Evolutionary conservation across 371 early-diverging fungal species (phyloP).

Genomic region (Mortierella sp.): DNA sequence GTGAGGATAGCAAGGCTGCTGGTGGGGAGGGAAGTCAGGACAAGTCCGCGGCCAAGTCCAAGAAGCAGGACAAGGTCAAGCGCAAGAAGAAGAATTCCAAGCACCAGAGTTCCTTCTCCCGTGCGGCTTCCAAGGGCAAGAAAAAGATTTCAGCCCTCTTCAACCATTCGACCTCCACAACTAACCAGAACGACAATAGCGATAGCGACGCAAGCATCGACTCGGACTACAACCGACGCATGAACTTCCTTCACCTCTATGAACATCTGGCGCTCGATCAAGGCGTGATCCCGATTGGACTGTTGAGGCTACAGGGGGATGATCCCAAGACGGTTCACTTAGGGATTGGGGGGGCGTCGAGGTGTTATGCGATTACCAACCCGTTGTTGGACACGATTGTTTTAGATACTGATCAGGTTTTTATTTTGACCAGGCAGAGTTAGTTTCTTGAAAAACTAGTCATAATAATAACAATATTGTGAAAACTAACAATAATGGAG

Average conservation of each 20-base stretch:
- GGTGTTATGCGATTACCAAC: conserved; percentile 55
- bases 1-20: neutral
- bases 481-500: neutral
- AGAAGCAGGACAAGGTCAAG: neutral
- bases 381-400: conserved; percentile 51
- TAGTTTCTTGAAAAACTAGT: too few relatives aligned
- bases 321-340: conserved; percentile 55
- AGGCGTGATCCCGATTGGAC: conserved; percentile 62
- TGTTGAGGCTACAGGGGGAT: conserved; percentile 57
- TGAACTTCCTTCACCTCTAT: conserved; percentile 62
- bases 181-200: neutral
- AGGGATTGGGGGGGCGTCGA: conserved; percentile 56
- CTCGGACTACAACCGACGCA: conserved; percentile 55
- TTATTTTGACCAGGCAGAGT: conserved; percentile 38
- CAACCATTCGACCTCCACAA: conserved; percentile 1
- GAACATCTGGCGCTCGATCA: conserved; percentile 62
- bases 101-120: conserved; percentile 21
- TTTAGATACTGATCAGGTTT: conserved; percentile 54
- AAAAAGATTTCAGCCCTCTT: conserved; percentile 38
- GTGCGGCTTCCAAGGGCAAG: conserved; percentile 43
- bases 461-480: neutral
- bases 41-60: neutral
- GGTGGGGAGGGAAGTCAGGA: neutral
- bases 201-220: conserved; percentile 35
- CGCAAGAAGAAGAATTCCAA: conserved; percentile 6